phyloP scores from a whole-genome alignment of 805 yeast genomes.

The Barnettozyma californica region DNA sequence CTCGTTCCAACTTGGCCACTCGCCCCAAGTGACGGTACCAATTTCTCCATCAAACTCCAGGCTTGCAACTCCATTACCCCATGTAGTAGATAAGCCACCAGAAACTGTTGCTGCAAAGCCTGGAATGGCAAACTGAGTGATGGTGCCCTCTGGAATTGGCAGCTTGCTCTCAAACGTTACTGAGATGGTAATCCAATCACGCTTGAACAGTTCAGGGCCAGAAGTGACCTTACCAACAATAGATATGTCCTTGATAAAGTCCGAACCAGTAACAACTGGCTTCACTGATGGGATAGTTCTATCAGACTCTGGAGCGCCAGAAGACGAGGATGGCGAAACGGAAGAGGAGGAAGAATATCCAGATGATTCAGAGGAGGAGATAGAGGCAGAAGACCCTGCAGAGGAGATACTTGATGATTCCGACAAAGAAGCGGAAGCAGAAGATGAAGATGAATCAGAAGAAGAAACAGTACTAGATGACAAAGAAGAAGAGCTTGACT shows the following conservation, averaged over 20 bases:
- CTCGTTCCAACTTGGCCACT: slow-evolving; percentile 3
- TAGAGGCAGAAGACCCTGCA: neutral
- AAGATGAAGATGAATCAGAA: slow-evolving; percentile 2
- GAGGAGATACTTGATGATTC: neutral
- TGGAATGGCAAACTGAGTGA: slow-evolving; percentile 6
- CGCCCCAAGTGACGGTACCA: slow-evolving; percentile 3
- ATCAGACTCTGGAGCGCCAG: neutral
- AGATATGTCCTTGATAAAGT: slow-evolving; percentile 1
- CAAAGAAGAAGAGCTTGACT: neutral
- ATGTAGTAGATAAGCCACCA: neutral
- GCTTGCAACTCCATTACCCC: neutral
- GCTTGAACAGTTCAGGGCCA: neutral
- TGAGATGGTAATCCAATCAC: slow-evolving; percentile 5
- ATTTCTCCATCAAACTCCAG: neutral
- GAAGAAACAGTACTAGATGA: neutral
- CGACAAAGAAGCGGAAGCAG: slow-evolving; percentile 33
- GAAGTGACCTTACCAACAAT: slow-evolving; percentile 4
- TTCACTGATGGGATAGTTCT: slow-evolving; percentile 1
- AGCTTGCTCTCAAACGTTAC: neutral
- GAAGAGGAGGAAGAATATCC: neutral
- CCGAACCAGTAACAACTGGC: slow-evolving; percentile 7
- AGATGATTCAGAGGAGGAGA: neutral
- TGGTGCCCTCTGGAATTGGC: slow-evolving; percentile 6
- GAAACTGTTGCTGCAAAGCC: slow-evolving; percentile 2
- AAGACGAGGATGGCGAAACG: neutral